These are phyloP conservation scores for Dendrocalamus sinicus DNA, from an alignment of 176 grass and related monocot genomes.

Conservation along the genomic window DNA sequence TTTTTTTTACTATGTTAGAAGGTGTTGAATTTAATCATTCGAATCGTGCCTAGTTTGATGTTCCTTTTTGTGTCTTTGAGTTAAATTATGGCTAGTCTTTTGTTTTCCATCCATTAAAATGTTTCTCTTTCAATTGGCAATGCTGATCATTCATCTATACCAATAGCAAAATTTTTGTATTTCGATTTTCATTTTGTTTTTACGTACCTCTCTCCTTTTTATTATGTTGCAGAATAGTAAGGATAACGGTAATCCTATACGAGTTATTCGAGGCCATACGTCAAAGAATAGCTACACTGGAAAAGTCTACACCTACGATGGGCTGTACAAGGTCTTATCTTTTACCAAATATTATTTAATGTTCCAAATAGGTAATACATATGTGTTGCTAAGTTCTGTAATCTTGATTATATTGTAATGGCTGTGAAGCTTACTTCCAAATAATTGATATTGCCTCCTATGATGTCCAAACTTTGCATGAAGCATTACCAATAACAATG, in stretches of 20 bases:
- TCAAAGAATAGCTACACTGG: conserved; percentile 73
- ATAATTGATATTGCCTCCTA: background rate
- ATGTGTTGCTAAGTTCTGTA: background rate
- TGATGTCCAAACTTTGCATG: background rate
- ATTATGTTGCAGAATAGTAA: conserved; percentile 66
- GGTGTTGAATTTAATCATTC: background rate
- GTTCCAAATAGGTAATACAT: background rate
- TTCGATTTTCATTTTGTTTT: background rate
- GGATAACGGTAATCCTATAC: conserved; percentile 55
- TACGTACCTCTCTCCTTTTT: background rate
- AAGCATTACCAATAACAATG: background rate
- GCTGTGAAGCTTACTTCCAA: background rate
- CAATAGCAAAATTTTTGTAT: background rate
- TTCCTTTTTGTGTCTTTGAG: background rate
- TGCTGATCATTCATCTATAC: background rate
- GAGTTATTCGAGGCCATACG: conserved; percentile 77
- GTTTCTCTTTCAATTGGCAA: background rate
- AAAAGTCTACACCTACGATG: conserved; percentile 89
- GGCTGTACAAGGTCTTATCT: conserved; percentile 76
- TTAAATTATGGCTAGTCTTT: background rate
- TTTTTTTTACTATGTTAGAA: background rate
- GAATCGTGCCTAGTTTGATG: background rate
- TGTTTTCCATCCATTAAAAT: background rate
- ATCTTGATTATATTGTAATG: background rate
- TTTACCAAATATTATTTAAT: conserved; percentile 8